These are phyloP conservation scores for Hypoxylon sp. DNA, from an alignment of 2,329 filamentous ascomycete species.

Conservation along the genomic window DNA sequence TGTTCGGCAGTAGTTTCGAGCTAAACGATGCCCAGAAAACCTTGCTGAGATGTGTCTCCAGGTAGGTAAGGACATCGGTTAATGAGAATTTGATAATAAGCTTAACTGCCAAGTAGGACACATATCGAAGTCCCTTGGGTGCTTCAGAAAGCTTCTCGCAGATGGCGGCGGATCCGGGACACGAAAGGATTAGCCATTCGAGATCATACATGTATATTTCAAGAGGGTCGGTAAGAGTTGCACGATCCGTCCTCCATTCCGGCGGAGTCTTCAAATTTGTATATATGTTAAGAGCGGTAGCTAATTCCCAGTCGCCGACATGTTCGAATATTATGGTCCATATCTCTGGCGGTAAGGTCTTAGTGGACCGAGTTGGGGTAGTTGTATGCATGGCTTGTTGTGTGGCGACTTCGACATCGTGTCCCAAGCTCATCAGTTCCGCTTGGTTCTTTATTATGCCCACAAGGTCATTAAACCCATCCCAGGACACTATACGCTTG, in stretches of 20 bases:
- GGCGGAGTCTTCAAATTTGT: slow-evolving; percentile 81
- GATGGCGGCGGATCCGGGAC: slow-evolving; percentile 74
- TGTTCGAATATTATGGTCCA: slow-evolving; percentile 91
- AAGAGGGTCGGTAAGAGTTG: slow-evolving; percentile 68
- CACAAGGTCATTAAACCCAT: slow-evolving; percentile 78
- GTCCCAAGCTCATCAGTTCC: slow-evolving; percentile 79
- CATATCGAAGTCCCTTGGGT: slow-evolving; percentile 76
- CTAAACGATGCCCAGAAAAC: slow-evolving; percentile 87
- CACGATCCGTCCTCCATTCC: slow-evolving; percentile 52
- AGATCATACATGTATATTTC: slow-evolving; percentile 82
- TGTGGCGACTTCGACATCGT: slow-evolving; percentile 74
- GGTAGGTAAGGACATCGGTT: slow-evolving; percentile 80
- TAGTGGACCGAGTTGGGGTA: slow-evolving; percentile 56
- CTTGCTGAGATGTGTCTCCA: slow-evolving; percentile 75
- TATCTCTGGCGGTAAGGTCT: slow-evolving; percentile 82
- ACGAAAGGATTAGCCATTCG: slow-evolving; percentile 86
- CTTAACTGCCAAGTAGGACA: slow-evolving; percentile 86
- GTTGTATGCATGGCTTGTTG: slow-evolving; percentile 58
- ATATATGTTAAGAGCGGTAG: slow-evolving; percentile 84
- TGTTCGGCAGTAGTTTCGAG: slow-evolving; percentile 86
- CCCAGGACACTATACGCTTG: slow-evolving; percentile 73
- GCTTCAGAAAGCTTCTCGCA: slow-evolving; percentile 81
- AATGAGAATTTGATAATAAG: slow-evolving; percentile 93
- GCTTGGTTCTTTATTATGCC: slow-evolving; percentile 83
- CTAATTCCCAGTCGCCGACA: slow-evolving; percentile 91